These are phyloP conservation scores for Colletotrichum nymphaeae DNA, from an alignment of 2,329 filamentous ascomycete genomes.

Conservation along the genomic window DNA sequence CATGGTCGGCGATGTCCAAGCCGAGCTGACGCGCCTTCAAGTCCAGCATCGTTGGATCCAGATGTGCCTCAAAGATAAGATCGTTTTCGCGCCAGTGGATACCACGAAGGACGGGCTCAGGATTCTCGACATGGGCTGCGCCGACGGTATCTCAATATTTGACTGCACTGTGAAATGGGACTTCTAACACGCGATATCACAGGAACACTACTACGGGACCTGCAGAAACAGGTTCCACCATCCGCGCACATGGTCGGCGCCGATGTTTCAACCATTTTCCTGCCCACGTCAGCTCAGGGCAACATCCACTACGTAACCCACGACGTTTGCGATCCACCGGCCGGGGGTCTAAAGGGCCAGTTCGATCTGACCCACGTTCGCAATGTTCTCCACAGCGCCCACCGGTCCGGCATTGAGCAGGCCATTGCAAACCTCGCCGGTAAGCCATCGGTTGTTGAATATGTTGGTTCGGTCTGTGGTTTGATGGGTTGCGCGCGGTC, in stretches of 20 bases:
- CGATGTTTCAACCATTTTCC: constrained; percentile 28
- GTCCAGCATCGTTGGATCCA: constrained; percentile 35
- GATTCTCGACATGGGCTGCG: constrained; percentile 36
- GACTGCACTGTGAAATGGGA: background rate
- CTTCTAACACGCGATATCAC: background rate
- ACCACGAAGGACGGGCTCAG: constrained; percentile 20
- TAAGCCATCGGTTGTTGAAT: background rate
- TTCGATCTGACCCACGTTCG: constrained; percentile 33
- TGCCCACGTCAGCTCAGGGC: constrained; percentile 24
- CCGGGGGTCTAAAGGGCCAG: background rate
- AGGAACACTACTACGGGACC: constrained; percentile 35
- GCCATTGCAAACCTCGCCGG: constrained; percentile 22
- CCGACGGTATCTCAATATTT: constrained; percentile 26
- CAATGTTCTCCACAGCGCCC: constrained; percentile 21
- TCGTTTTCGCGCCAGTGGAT: constrained; percentile 33
- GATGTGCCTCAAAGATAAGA: constrained; percentile 19
- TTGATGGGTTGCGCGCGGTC: background rate
- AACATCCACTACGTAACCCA: constrained; percentile 31
- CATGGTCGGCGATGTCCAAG: constrained; percentile 16
- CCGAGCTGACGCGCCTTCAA: constrained; percentile 37
- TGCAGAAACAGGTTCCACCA: constrained; percentile 33
- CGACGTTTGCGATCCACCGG: constrained; percentile 26
- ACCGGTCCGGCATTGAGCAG: constrained; percentile 10
- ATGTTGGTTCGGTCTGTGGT: background rate
- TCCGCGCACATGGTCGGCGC: constrained; percentile 34